A percentile compares a stretch with the other conserved stretches of the same genome.
Evolutionary conservation across 2,329 filamentous ascomycete genomes (phyloP).

Genomic region (Colletotrichum higginsianum): DNA sequence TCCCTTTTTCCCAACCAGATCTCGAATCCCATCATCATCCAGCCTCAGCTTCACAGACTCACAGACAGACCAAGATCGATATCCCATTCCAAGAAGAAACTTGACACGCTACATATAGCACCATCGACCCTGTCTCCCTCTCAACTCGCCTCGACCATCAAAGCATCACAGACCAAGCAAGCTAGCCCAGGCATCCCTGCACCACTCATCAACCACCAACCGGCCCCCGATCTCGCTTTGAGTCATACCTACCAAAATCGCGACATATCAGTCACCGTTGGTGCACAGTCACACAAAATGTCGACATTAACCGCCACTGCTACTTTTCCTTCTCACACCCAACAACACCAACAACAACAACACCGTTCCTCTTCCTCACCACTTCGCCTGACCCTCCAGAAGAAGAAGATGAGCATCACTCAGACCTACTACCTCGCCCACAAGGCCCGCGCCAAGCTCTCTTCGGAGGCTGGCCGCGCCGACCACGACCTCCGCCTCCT

Average conservation of each 20-base stretch:
- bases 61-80: conserved; percentile 28
- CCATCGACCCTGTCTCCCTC: conserved; percentile 8
- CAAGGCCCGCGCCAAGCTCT: conserved; percentile 96
- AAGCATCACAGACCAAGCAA: conserved; percentile 34
- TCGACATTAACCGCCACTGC: conserved; percentile 44
- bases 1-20: conserved; percentile 31
- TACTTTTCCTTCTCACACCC: conserved; percentile 43
- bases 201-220: conserved; percentile 20
- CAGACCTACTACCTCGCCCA: conserved; percentile 99
- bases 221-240: conserved; percentile 41
- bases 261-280: conserved; percentile 40
- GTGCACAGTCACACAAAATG: conserved; percentile 50
- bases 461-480: conserved; percentile 87
- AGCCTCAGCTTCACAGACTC: conserved; percentile 30
- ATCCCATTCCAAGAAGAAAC: conserved; percentile 32
- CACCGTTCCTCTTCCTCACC: conserved; percentile 55
- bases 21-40: conserved; percentile 22
- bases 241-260: conserved; percentile 42
- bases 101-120: conserved; percentile 19
- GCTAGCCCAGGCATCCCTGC: conserved; percentile 41
- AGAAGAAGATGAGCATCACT: conserved; percentile 94
- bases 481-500: conserved; percentile 97
- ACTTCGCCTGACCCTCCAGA: conserved; percentile 54
- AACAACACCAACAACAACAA: conserved; percentile 22
- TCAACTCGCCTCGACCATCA: conserved; percentile 23